Percentiles rank a stretch among this genome's conserved stretches.
These are phyloP conservation scores for Pedinophyceae sp. DNA, from an alignment of 139 green algal genomes.

Conservation along the genomic window DNA sequence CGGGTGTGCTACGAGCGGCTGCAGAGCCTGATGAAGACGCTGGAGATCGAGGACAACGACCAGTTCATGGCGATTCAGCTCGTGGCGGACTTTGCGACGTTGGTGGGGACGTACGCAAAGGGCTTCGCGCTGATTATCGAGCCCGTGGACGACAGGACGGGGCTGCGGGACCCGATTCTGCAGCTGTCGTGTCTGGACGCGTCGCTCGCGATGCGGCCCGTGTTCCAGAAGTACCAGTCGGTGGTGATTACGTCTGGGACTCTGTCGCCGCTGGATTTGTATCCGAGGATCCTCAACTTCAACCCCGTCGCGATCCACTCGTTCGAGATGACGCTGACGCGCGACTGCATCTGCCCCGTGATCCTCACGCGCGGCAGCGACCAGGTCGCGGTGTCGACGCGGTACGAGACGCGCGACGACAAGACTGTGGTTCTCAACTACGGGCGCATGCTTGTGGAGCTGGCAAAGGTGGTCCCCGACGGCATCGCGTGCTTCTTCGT, in stretches of 20 bases:
- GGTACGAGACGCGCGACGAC: constrained; percentile 80
- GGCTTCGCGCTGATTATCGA: constrained; percentile 98
- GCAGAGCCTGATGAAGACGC: constrained; percentile 75
- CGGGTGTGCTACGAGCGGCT: constrained; percentile 96
- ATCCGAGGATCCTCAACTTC: constrained; percentile 94
- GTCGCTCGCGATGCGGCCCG: constrained; percentile 79
- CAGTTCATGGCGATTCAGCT: constrained; percentile 75
- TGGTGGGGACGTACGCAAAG: constrained; percentile 79
- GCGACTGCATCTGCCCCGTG: constrained; percentile 91
- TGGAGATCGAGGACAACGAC: constrained; percentile 90
- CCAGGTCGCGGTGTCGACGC: constrained; percentile 76
- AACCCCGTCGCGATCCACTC: constrained; percentile 67
- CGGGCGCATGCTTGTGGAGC: constrained; percentile 78
- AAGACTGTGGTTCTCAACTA: constrained; percentile 64
- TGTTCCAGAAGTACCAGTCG: constrained; percentile 84
- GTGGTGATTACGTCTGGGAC: constrained; percentile 97
- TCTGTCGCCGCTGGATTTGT: constrained; percentile 89
- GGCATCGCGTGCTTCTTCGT: constrained; percentile 96
- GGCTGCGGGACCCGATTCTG: constrained; percentile 84
- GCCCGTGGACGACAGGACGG: constrained; percentile 89
- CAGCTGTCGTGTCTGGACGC: constrained; percentile 92
- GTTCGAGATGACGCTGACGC: constrained; percentile 87
- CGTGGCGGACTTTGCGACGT: constrained; percentile 92
- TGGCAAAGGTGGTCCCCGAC: constrained; percentile 74
- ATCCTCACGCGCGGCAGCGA: constrained; percentile 81